A percentile compares a stretch with the other conserved stretches of the same genome.
phyloP scores from a whole-genome alignment of 192 early-diverging fungal species.

The Phlyctochytrium bullatum region DNA sequence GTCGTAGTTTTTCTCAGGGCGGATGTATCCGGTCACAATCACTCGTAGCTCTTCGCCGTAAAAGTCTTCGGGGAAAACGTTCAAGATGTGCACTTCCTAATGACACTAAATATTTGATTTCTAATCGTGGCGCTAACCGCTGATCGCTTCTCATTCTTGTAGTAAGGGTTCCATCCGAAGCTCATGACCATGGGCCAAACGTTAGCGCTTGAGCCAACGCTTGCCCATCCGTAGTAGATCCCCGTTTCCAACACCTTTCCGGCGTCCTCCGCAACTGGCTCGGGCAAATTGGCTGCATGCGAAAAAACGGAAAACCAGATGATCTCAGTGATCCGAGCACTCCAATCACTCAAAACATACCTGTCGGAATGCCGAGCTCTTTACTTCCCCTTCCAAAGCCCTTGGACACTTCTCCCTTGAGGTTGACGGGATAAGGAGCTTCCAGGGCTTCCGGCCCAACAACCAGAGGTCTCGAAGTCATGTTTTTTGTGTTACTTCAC shows the following conservation, averaged over 20 bases:
- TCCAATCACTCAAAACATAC: constrained; percentile 41
- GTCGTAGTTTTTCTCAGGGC: constrained; percentile 85
- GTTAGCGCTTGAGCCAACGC: constrained; percentile 51
- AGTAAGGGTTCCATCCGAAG: constrained; percentile 98
- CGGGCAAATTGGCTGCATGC: constrained; percentile 81
- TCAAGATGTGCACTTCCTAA: constrained; percentile 93
- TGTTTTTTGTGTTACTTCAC: constrained; percentile 2
- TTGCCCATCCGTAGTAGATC: constrained; percentile 95
- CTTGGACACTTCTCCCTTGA: constrained; percentile 77
- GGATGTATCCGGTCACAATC: constrained; percentile 82
- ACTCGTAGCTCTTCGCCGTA: constrained; percentile 83
- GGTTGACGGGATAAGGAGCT: constrained; percentile 68
- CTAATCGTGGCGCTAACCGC: constrained; percentile 53
- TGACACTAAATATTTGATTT: not conserved
- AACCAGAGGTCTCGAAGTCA: constrained; percentile 51
- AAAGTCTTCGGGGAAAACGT: constrained; percentile 85
- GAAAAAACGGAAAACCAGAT: not conserved
- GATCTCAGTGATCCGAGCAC: not conserved
- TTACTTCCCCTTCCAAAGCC: constrained; percentile 96
- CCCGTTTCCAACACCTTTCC: constrained; percentile 71
- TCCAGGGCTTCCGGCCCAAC: constrained; percentile 59
- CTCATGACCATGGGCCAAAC: constrained; percentile 99
- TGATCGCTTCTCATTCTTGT: constrained; percentile 94
- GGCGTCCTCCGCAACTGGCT: constrained; percentile 65
- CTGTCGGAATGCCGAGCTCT: constrained; percentile 96